These are phyloP conservation scores for Colletotrichum sp. DNA, from an alignment of 2,329 filamentous ascomycete genomes.

Conservation along the genomic window DNA sequence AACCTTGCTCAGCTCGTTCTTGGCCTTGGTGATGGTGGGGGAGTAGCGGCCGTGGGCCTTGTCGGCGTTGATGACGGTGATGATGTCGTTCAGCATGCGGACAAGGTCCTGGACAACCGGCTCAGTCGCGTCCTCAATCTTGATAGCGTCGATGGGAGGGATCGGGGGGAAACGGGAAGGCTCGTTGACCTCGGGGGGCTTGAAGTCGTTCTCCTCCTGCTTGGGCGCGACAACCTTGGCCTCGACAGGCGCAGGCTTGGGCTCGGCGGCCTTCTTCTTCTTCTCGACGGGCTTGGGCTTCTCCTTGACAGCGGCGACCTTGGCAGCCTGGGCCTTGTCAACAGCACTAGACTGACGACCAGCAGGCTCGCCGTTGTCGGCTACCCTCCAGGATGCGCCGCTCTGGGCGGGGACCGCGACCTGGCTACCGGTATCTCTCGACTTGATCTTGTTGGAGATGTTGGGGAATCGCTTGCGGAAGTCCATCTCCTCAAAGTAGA, in stretches of 20 bases:
- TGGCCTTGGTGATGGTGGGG: slow-evolving; percentile 82
- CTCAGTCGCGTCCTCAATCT: slow-evolving; percentile 77
- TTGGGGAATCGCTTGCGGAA: slow-evolving; percentile 83
- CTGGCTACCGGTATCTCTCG: slow-evolving; percentile 66
- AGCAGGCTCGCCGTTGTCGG: slow-evolving; percentile 61
- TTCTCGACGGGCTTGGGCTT: slow-evolving; percentile 32
- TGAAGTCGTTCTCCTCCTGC: slow-evolving; percentile 43
- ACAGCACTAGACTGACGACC: slow-evolving; percentile 68
- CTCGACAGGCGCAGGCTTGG: slow-evolving; percentile 30
- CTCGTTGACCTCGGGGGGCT: slow-evolving; percentile 68
- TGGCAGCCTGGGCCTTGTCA: slow-evolving; percentile 36
- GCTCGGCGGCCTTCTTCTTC: slow-evolving; percentile 12
- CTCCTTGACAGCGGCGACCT: slow-evolving; percentile 30
- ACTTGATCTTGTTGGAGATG: slow-evolving; percentile 45
- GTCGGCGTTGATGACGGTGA: slow-evolving; percentile 90
- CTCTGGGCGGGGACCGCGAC: slow-evolving; percentile 86
- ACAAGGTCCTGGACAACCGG: slow-evolving; percentile 91
- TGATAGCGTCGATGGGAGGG: slow-evolving; percentile 78
- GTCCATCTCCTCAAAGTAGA: slow-evolving; percentile 94
- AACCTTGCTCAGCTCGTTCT: slow-evolving; percentile 79
- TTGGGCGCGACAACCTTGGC: slow-evolving; percentile 31
- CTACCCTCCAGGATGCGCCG: slow-evolving; percentile 81
- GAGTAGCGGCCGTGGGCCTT: slow-evolving; percentile 79
- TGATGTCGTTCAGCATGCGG: slow-evolving; percentile 95
- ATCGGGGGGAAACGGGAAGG: slow-evolving; percentile 68